Base-by-base conservation (phyloP, 2,329 filamentous ascomycete genomes). In the Talaromyces funiculosus region DNA sequence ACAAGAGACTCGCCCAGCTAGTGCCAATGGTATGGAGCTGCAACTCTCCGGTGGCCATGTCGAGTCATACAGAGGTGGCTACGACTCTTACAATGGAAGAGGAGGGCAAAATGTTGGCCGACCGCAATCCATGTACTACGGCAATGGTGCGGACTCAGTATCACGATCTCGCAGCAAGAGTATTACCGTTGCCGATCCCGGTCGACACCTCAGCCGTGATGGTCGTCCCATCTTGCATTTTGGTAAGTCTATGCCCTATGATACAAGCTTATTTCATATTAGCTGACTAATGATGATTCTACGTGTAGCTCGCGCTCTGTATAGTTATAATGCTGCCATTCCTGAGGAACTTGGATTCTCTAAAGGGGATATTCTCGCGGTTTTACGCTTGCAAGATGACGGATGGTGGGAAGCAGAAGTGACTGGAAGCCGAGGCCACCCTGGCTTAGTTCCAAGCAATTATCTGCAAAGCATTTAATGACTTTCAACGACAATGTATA, bases 371-470 rank as follows among this genome's bases (percentile, higher is more conserved):
- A 86, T 93, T 62, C 81, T 99, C 14, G 91, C 93, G 2, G 87
- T 99, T 14, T 80, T 97, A 51, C 84, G 92, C 62, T 86, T 96
- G 69, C 94, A 99, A 76, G 94, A 99, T 72, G 94, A 99, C 71
- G 94, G 94, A 20, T 99, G 94, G 94, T 99, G 95, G 94, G 94
- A 99, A 78, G 95, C 95, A 12, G 93, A 97, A 74, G 85, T 97
- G 42, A 90, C 92, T 49, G 80, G 80, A 8, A 73, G 77, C 42
- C 73, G 71, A n/a, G 66, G 69, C 40, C 72, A 68, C 59, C 73
- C 81, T 16, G 86, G 86, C 24, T 75, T 88, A 66, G 86, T 88
- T 56, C 86, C 86, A 2, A 86, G 84, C 65, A 88, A 88, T 72
- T 88, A 88, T 68, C 71, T 88, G 60, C 85, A 87, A 73, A 78